Evolutionary conservation across 495 filamentous ascomycete species (phyloP).

Genomic region (Annulohypoxylon moriforme): DNA sequence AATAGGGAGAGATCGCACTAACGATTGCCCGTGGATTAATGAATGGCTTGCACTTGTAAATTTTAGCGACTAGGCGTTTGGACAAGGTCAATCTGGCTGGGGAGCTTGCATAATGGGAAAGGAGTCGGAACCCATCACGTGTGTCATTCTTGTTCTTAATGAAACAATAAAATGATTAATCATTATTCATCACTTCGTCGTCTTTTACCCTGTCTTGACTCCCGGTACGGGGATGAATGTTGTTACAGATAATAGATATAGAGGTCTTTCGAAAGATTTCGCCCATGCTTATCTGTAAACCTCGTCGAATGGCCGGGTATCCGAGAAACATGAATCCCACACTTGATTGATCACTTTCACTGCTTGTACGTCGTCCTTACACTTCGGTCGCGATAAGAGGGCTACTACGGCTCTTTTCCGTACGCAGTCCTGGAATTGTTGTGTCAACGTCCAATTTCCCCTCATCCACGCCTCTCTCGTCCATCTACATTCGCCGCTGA

Average conservation of each 20-base stretch:
- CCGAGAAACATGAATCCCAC: constrained; percentile 95
- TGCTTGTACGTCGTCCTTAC: constrained; percentile 88
- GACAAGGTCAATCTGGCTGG: constrained; percentile 28
- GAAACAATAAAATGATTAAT: constrained; percentile 14
- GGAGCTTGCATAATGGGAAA: constrained; percentile 36
- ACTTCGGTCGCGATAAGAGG: constrained; percentile 76
- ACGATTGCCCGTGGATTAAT: constrained; percentile 26
- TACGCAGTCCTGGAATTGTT: constrained; percentile 95
- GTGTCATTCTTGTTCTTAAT: constrained; percentile 21
- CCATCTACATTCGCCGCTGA: constrained; percentile 96
- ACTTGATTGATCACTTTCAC: constrained; percentile 92
- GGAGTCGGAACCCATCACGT: constrained; percentile 5
- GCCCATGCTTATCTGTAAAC: constrained; percentile 78
- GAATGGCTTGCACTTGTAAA: constrained; percentile 35
- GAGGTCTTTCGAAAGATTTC: constrained; percentile 1
- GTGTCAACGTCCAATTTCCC: constrained; percentile 86
- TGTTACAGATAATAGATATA: constrained; percentile 39
- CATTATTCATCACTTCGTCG: constrained; percentile 3
- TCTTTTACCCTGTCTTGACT: constrained; percentile 11
- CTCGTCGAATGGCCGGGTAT: constrained; percentile 95
- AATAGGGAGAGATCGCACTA: constrained; percentile 59
- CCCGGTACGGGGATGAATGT: background rate
- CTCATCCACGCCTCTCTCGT: constrained; percentile 83
- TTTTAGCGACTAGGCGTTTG: constrained; percentile 33
- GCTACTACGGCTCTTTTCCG: constrained; percentile 80